Evolutionary conservation across 106 monocot genomes (phyloP).

Genomic region (Dioscorea dumetorum): DNA sequence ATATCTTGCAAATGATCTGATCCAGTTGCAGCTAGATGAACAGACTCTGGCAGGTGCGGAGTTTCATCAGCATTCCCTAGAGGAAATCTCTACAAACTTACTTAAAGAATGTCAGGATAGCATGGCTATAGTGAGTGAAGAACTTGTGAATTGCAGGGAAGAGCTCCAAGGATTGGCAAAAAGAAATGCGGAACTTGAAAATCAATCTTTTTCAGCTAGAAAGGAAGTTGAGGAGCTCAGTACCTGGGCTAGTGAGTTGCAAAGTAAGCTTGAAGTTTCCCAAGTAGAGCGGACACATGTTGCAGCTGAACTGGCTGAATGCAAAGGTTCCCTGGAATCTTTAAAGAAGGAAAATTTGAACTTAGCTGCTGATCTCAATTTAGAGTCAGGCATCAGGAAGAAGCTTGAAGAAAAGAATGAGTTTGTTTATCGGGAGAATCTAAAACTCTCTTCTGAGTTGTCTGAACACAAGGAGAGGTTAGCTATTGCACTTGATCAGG

Average conservation of each 20-base stretch:
- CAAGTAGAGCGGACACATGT: conserved; percentile 25
- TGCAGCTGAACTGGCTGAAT: conserved; percentile 35
- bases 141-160: conserved; percentile 51
- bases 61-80: conserved; percentile 20
- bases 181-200: conserved; percentile 50
- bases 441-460: conserved; percentile 38
- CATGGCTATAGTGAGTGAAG: conserved; percentile 22
- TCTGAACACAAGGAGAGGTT: conserved; percentile 43
- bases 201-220: conserved; percentile 14
- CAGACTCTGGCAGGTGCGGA: conserved; percentile 22
- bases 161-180: conserved; percentile 25
- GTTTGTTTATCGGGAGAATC: conserved; percentile 44
- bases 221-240: conserved; percentile 33
- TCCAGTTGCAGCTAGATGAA: conserved; percentile 52
- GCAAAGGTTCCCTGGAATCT: conserved; percentile 33
- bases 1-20: conserved; percentile 48
- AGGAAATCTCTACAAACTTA: conserved; percentile 30
- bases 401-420: conserved; percentile 39
- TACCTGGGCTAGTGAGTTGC: conserved; percentile 14
- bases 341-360: conserved; percentile 55
- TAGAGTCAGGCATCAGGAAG: conserved; percentile 20
- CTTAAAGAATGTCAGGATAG: conserved; percentile 35
- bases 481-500: conserved; percentile 28
- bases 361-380: conserved; percentile 19
- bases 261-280: conserved; percentile 24